Percentiles rank a stretch among this genome's conserved stretches.
Conservation (phyloP, 2,329 filamentous ascomycete genomes). For the Xylaria sp. region DNA sequence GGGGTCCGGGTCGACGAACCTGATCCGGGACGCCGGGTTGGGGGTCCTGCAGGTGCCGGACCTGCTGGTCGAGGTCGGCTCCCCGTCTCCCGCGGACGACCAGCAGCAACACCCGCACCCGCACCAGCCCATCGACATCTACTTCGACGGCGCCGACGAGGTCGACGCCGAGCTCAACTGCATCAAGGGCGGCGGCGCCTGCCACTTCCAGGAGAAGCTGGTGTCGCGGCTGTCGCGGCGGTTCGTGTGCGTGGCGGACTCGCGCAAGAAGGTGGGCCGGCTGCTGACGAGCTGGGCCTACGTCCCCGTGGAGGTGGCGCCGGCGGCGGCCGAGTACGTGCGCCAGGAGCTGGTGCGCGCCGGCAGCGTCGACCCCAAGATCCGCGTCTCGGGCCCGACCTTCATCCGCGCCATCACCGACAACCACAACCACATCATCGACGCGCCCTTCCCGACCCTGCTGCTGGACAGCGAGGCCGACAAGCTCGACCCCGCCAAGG, state of each 20-base stretch:
- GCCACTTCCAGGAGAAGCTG: conserved; percentile 95
- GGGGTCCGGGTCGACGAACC: conserved; percentile 84
- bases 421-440: conserved; percentile 86
- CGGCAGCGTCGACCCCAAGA: conserved; percentile 69
- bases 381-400: conserved; percentile 72
- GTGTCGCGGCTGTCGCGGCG: conserved; percentile 82
- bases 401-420: conserved; percentile 88
- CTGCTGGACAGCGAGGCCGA: conserved; percentile 52
- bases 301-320: conserved; percentile 93
- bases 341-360: conserved; percentile 71
- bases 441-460: conserved; percentile 82
- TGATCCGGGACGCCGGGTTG: conserved; percentile 80
- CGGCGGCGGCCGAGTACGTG: conserved; percentile 78
- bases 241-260: conserved; percentile 90
- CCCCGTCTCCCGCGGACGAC: too few species aligned
- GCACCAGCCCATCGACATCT: conserved; percentile 72
- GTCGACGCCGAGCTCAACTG: conserved; percentile 93
- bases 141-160: conserved; percentile 96
- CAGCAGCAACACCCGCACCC: not conserved
- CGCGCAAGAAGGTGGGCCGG: conserved; percentile 80
- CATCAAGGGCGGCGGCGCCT: conserved; percentile 98
- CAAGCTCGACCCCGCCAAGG: conserved; percentile 59
- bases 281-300: conserved; percentile 76
- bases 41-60: conserved; percentile 77
- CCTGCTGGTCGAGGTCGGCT: conserved; percentile 58